phyloP scores from a whole-genome alignment of 2,329 filamentous ascomycete genomes.

The Penicillium nordicum region DNA sequence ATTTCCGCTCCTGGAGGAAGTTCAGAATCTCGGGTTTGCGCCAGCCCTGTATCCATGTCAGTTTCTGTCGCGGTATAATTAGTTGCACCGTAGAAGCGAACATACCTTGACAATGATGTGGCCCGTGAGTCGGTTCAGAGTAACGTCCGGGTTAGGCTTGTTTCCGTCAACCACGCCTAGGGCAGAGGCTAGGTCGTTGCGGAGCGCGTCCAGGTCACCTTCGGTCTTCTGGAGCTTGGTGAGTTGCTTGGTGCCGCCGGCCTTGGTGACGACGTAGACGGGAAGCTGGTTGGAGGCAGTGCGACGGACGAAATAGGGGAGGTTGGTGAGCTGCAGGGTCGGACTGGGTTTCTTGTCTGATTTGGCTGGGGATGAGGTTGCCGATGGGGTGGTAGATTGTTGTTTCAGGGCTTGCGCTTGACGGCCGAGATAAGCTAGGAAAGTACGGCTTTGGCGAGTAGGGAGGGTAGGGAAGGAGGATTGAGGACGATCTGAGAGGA shows the following conservation, averaged over 20 bases:
- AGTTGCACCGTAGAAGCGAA: background rate
- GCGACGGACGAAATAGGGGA: slow-evolving; percentile 69
- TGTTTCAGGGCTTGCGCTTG: slow-evolving; percentile 36
- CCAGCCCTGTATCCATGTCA: slow-evolving; percentile 43
- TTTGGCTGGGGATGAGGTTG: slow-evolving; percentile 17
- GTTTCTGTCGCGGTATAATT: background rate
- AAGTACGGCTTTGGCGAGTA: slow-evolving; percentile 34
- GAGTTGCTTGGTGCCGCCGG: slow-evolving; percentile 70
- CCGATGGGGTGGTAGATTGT: slow-evolving; percentile 32
- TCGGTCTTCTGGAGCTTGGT: slow-evolving; percentile 76
- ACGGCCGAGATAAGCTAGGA: slow-evolving; percentile 37
- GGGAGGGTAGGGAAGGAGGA: slow-evolving; percentile 18
- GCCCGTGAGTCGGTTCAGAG: slow-evolving; percentile 60
- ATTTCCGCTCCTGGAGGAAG: slow-evolving; percentile 48
- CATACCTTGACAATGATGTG: slow-evolving; percentile 72
- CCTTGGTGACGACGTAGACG: slow-evolving; percentile 71
- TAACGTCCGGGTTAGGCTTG: slow-evolving; percentile 41
- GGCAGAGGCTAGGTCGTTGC: slow-evolving; percentile 58
- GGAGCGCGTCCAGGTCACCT: slow-evolving; percentile 64
- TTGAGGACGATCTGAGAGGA: slow-evolving; percentile 22
- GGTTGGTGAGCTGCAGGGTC: slow-evolving; percentile 41
- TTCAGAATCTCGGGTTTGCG: slow-evolving; percentile 48
- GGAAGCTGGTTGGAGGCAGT: slow-evolving; percentile 69
- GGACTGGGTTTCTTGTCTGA: slow-evolving; percentile 13
- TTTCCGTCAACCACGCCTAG: slow-evolving; percentile 54